Conservation (phyloP, 352 stramenopile species). For the Globisporangium splendens region DNA sequence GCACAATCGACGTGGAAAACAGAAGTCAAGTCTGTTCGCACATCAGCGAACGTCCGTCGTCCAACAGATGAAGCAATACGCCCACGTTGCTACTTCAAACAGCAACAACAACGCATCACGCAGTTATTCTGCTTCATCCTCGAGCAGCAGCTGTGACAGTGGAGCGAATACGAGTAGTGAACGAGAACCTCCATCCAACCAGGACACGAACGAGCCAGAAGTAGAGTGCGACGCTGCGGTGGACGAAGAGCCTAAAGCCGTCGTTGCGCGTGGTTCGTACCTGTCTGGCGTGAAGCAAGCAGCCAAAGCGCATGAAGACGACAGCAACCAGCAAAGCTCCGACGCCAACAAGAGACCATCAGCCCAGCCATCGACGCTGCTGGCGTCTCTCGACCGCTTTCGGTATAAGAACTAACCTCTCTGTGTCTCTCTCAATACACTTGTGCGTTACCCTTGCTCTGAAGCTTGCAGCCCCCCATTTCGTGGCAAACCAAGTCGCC, state of each 20-base stretch:
- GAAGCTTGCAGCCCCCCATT: too few relatives aligned
- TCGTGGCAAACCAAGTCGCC: too few relatives aligned
- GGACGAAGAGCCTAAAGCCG: not conserved
- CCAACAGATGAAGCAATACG: slow-evolving; percentile 25
- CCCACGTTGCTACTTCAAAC: slow-evolving; percentile 4
- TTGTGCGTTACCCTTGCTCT: too few relatives aligned
- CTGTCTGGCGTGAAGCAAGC: not conserved
- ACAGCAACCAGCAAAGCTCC: slow-evolving; percentile 6
- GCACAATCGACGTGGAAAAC: slow-evolving; percentile 6
- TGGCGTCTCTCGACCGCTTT: slow-evolving; percentile 20
- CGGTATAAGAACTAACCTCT: slow-evolving; percentile 17
- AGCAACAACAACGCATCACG: not conserved
- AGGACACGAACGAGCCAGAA: slow-evolving; percentile 1
- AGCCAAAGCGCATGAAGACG: not conserved
- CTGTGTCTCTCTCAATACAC: too few relatives aligned
- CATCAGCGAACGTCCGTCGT: slow-evolving; percentile 3
- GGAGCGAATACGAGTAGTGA: not conserved
- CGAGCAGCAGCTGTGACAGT: not conserved
- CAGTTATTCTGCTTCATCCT: not conserved
- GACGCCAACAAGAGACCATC: slow-evolving; percentile 1
- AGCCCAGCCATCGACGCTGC: not conserved
- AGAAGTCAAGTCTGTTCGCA: slow-evolving; percentile 3
- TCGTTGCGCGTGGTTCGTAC: slow-evolving; percentile 6
- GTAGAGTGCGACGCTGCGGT: not conserved
- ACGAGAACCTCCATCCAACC: not conserved